Evolutionary conservation across 108 stramenopile genomes (phyloP), one percentile per base, ranked within the genome.

Genomic region (Schizochytrium sp.): DNA sequence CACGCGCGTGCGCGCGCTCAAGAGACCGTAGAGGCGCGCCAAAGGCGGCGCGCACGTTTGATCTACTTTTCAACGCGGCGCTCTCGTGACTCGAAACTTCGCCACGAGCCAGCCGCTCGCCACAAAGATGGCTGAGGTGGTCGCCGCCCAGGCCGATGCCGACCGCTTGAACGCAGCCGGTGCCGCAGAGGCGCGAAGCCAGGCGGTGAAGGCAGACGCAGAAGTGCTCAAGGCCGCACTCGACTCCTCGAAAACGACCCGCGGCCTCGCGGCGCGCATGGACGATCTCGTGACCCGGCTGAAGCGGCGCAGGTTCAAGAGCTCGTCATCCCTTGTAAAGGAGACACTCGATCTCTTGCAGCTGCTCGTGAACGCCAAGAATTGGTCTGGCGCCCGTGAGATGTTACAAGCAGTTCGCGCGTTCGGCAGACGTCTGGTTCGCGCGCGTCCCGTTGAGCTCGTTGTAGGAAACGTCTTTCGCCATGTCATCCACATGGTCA

Each of bases 401-500:
- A 25, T 87, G 55, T 58, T 87, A 5, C 57, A 57, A 58, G 55
- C 23, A 0, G 57, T 87, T 8, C 12, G 57, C 16, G 57, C 55
- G 18, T 58, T 87, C 29, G 87, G 87, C 10, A 19, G 87, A 12
- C 21, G 87, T 6, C 58, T 87, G 14, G 87, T 87, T 19, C 23
- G 29, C 16, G 87, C 87, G 55, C 55, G 57, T 12, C 87, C 87
- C 19, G 57, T 87, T 12, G 87, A 87, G 29, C 55, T 87, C 16
- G 87, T 58, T 16, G 57, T 91, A 8, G 90, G 88, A 10, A 91
- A 89, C 72, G 44, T 91, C 25, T 63, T 89, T 25, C 72, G 90
- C 10, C 69, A 72, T 16, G 89, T 91, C 16, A 59, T 91, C 25
- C 88, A 88, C 57, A 29, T 60, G 41, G 43, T 91, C 43, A 58